Evolutionary conservation across 164 flowering plant genomes (phyloP).

Genomic region (Warburgia ugandensis): DNA sequence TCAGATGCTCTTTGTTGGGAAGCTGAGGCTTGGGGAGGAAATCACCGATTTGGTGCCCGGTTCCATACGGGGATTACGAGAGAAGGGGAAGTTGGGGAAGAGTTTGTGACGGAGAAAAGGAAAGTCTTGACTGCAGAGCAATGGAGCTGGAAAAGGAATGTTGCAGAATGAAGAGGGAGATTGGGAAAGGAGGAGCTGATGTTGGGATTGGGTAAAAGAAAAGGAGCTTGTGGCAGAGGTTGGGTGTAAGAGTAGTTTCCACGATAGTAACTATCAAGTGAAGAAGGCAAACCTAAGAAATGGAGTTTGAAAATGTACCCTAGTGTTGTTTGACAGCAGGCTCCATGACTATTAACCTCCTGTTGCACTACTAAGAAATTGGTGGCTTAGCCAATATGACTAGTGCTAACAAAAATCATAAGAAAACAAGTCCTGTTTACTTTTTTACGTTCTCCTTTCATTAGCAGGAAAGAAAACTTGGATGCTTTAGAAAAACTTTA

Average conservation of each 20-base stretch:
- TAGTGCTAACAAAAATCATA: no score
- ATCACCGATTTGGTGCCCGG: slow-evolving; percentile 21
- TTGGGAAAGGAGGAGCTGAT: slow-evolving; percentile 19
- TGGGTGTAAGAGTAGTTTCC: slow-evolving; percentile 44
- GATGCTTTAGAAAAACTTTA: no score
- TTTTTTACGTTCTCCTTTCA: no score
- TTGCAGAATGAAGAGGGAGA: slow-evolving; percentile 37
- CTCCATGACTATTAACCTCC: no score
- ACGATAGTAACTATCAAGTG: slow-evolving; percentile 39
- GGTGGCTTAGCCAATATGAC: no score
- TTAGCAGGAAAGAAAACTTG: no score
- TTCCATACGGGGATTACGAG: slow-evolving; percentile 5
- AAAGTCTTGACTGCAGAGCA: slow-evolving; percentile 6
- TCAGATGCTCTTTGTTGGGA: slow-evolving; percentile 52
- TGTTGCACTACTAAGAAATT: no score
- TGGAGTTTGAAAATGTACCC: no score
- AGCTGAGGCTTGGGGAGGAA: slow-evolving; percentile 50
- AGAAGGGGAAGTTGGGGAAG: slow-evolving; percentile 12
- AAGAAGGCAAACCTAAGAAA: slow-evolving; percentile 33
- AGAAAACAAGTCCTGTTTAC: no score
- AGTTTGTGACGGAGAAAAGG: no score
- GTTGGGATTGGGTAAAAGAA: slow-evolving; percentile 9
- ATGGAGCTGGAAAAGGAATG: slow-evolving; percentile 32
- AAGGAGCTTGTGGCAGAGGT: slow-evolving; percentile 49
- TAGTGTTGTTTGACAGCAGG: no score